Percentiles rank a stretch among this genome's conserved stretches.
These are phyloP conservation scores for Amanita rubescens DNA, from an alignment of 768 basidiomycete species.

Conservation along the genomic window DNA sequence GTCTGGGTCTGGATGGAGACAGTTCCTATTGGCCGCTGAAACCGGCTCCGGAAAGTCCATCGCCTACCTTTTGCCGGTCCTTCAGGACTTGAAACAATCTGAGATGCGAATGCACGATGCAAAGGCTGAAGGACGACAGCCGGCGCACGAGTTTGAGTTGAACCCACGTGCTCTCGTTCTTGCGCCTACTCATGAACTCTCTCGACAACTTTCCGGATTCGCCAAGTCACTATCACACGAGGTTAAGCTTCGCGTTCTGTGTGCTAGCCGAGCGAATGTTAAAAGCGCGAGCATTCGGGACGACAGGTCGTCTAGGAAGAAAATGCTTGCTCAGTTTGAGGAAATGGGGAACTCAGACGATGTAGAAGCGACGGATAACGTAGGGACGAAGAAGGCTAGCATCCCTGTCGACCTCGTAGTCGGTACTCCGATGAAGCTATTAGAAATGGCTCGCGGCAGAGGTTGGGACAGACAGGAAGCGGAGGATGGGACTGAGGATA, in stretches of 20 bases:
- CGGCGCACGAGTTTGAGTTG: conserved; percentile 7
- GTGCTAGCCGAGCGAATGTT: conserved; percentile 56
- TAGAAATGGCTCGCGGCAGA: conserved; percentile 52
- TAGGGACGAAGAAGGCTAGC: not conserved
- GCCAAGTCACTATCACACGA: conserved; percentile 72
- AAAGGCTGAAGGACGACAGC: conserved; percentile 10
- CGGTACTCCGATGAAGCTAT: conserved; percentile 58
- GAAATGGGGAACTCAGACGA: not conserved
- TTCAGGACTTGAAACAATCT: conserved; percentile 67
- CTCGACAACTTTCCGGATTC: conserved; percentile 68
- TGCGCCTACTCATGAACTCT: conserved; percentile 85
- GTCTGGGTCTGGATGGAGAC: conserved; percentile 25
- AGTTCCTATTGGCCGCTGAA: conserved; percentile 76
- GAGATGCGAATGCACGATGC: conserved; percentile 28
- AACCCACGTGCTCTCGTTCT: conserved; percentile 76
- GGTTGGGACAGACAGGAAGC: conserved; percentile 38
- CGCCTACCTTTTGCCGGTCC: conserved; percentile 80
- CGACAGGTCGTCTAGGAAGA: conserved; percentile 35
- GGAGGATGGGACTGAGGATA: conserved; percentile 19
- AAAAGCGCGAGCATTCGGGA: conserved; percentile 21
- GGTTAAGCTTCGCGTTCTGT: conserved; percentile 69
- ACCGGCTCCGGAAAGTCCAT: conserved; percentile 91
- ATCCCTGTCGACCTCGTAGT: conserved; percentile 49
- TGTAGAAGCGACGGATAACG: not conserved
- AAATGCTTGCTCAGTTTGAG: conserved; percentile 32